Conservation (phyloP, 805 yeast genomes). For the Myxozyma neotropica region DNA sequence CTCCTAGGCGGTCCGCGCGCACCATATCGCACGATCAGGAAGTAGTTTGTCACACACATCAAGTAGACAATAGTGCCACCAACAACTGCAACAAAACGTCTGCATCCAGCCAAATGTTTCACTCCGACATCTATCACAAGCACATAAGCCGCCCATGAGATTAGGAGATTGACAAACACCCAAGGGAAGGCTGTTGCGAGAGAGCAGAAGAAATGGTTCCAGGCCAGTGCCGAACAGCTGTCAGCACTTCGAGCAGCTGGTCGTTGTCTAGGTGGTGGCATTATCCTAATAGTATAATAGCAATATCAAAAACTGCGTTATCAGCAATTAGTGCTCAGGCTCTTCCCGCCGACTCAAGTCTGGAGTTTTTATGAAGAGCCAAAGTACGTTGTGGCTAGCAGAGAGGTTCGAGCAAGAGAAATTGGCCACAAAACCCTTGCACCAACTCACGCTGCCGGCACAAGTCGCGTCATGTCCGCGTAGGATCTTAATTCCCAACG, state of each 20-base stretch:
- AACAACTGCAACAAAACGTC: conserved; percentile 18
- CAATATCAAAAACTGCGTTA: too few species aligned
- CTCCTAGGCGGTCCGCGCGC: conserved; percentile 42
- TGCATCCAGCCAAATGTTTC: conserved; percentile 15
- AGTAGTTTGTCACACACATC: conserved; percentile 38
- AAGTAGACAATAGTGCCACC: conserved; percentile 35
- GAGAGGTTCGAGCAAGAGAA: background rate
- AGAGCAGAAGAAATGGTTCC: conserved; percentile 23
- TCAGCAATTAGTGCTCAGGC: too few species aligned
- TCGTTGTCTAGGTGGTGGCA: background rate
- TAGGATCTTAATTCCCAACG: conserved; percentile 8
- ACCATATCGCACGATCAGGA: conserved; percentile 38
- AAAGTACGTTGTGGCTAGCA: too few species aligned
- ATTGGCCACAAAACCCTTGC: background rate
- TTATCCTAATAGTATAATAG: background rate
- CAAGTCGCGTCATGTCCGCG: conserved; percentile 11
- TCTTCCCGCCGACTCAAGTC: too few species aligned
- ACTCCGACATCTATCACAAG: conserved; percentile 36
- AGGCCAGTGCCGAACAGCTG: conserved; percentile 8
- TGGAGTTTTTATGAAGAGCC: too few species aligned
- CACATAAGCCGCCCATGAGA: conserved; percentile 42
- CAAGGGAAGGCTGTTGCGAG: conserved; percentile 40
- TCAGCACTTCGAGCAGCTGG: background rate
- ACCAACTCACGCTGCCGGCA: background rate
- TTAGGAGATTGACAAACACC: conserved; percentile 37